These are phyloP conservation scores for Suillus ampliporus DNA, from an alignment of 768 basidiomycete genomes.

Conservation along the genomic window DNA sequence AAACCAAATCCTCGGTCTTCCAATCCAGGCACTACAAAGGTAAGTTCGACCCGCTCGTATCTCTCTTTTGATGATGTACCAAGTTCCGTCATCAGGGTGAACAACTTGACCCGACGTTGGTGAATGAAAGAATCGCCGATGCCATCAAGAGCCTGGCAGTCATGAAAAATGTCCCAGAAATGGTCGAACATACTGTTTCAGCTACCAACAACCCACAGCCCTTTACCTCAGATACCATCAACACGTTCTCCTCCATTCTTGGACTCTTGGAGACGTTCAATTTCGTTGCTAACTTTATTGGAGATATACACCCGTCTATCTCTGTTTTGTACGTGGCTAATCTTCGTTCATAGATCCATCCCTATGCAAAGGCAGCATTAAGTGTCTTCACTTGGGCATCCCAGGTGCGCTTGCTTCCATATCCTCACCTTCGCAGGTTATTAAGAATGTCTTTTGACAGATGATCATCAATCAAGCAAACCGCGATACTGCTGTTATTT, in stretches of 20 bases:
- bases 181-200: neutral
- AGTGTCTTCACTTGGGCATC: slow-evolving; percentile 1
- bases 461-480: slow-evolving; percentile 7
- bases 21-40: neutral
- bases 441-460: neutral
- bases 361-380: slow-evolving; percentile 10
- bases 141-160: too few relatives aligned
- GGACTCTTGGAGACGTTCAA: slow-evolving; percentile 1
- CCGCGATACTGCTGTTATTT: neutral
- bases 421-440: neutral
- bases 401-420: neutral
- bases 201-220: neutral
- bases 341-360: neutral
- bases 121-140: neutral
- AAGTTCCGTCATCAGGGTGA: neutral
- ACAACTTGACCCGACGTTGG: neutral
- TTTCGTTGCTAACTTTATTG: neutral
- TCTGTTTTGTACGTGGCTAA: neutral
- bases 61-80: neutral
- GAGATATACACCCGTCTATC: neutral
- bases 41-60: neutral
- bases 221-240: neutral
- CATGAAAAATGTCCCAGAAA: too few relatives aligned
- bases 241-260: neutral
- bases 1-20: neutral